Percentiles rank a stretch among this genome's conserved stretches.
phyloP scores from a whole-genome alignment of 306 rosid genomes.

The Vigna unguiculata region DNA sequence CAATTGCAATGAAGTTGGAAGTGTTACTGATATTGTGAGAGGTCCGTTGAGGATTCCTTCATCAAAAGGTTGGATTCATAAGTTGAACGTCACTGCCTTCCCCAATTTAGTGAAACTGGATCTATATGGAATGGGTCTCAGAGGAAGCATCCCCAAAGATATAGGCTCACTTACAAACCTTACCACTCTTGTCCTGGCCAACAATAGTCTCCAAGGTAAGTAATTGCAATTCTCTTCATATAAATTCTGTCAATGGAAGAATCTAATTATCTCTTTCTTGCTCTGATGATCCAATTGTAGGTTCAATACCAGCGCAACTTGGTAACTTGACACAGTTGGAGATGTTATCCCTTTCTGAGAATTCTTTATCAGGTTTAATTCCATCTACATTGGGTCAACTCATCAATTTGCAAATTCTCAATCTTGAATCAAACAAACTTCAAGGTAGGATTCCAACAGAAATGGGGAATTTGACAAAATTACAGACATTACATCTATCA shows the following conservation, averaged over 20 bases:
- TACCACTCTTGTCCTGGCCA: background rate
- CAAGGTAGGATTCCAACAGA: background rate
- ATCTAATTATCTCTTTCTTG: no score
- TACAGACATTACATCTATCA: no score
- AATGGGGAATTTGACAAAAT: background rate
- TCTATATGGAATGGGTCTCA: background rate
- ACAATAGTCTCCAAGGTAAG: background rate
- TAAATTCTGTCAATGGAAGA: no score
- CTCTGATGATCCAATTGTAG: no score
- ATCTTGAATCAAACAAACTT: background rate
- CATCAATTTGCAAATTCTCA: rapidly evolving
- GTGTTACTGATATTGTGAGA: background rate
- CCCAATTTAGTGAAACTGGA: background rate
- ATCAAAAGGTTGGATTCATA: background rate
- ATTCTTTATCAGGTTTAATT: no score
- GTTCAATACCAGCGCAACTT: no score
- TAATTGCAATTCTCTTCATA: no score
- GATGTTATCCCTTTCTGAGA: no score
- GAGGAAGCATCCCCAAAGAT: background rate
- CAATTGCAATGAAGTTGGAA: constrained; percentile 8
- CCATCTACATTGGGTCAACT: background rate
- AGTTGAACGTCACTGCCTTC: background rate
- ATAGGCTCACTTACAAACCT: background rate
- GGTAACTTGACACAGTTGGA: no score
- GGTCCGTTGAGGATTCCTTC: rapidly evolving